Base-by-base conservation (phyloP, 306 rosid species). In the Castanea mollissima region DNA sequence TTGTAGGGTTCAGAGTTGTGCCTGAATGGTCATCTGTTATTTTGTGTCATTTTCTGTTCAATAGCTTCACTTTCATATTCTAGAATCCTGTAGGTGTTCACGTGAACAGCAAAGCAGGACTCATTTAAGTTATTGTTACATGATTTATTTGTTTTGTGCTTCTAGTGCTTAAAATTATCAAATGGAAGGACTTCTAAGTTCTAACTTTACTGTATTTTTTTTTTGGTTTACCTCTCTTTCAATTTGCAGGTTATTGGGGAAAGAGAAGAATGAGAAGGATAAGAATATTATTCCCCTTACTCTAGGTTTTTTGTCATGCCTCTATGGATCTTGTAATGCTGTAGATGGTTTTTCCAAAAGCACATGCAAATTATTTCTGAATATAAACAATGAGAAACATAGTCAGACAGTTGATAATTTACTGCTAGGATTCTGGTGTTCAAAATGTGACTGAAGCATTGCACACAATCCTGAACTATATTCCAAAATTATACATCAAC, bases 201-300 rank as follows among this genome's bases (percentile, higher is more conserved):
- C 75, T 27, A 14, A 15, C 25, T 55, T 21, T 23, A 35, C 2
- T 38, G 44, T 69, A 14, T 51, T 15, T 63, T 74, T 63, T 52
- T 60, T 68, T 55, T 80, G 75, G 73, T 56, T 84, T 85, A 72
- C 76, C 35, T 34, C 35, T 34, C 35, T 34, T 34, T 5, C 1
- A 34, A 34, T 34, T 34, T 34, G 77, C 91, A 92, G 97, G 92
- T 73, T 77, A 78, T 71, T 92, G 74, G 83, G 74, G 79, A 74
- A 78, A 79, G 90, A 94, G 76, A 85, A 41, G 62, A 41, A 78
- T 70, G 89, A 85, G 78, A 90, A 81, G 80, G 91, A 87, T 49
- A 90, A 86, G 74, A 89, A 83, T 57, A 49, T 83, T 79, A 86
- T 90, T 83, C 91, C 99, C 57, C 79, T 79, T 80, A 87, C 89